Percentiles rank a stretch among this genome's conserved stretches.
Evolutionary conservation across 768 basidiomycete species (phyloP).

Genomic region (Tulasnella sp.): DNA sequence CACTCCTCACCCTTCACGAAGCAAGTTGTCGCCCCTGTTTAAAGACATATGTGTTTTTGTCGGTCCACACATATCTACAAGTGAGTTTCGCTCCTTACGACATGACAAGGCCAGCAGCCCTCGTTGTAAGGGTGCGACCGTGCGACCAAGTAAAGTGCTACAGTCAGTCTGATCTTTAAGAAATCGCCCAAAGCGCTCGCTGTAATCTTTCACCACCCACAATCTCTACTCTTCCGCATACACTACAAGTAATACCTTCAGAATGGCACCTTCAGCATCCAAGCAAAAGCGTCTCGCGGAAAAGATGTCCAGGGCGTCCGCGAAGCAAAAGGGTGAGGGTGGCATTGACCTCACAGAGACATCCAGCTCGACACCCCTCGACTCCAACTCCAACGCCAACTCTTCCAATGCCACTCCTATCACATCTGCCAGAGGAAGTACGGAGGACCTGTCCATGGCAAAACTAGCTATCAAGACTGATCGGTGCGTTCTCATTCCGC

Average conservation of each 20-base stretch:
- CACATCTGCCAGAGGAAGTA: constrained; percentile 64
- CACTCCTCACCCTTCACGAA: too few relatives aligned
- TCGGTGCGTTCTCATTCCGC: constrained; percentile 41
- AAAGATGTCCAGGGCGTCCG: constrained; percentile 75
- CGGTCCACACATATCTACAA: too few relatives aligned
- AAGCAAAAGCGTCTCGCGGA: constrained; percentile 87
- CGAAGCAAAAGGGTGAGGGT: constrained; percentile 37
- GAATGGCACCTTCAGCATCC: constrained; percentile 16
- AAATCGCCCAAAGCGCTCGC: too few relatives aligned
- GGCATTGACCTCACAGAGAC: constrained; percentile 32
- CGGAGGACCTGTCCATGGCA: constrained; percentile 80
- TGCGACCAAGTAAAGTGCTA: too few relatives aligned
- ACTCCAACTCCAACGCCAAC: constrained; percentile 51
- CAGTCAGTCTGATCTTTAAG: too few relatives aligned
- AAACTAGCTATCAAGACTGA: constrained; percentile 85
- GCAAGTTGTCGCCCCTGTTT: too few relatives aligned
- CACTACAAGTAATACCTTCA: not conserved
- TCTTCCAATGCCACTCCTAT: constrained; percentile 57
- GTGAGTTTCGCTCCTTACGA: too few relatives aligned
- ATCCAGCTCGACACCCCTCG: constrained; percentile 41
- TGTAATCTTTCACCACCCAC: too few relatives aligned
- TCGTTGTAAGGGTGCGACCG: too few relatives aligned
- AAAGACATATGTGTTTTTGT: too few relatives aligned
- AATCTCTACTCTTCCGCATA: too few relatives aligned
- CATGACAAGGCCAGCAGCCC: too few relatives aligned